Base-by-base conservation (phyloP, 441 rosid species). In the Erodium texanum region DNA sequence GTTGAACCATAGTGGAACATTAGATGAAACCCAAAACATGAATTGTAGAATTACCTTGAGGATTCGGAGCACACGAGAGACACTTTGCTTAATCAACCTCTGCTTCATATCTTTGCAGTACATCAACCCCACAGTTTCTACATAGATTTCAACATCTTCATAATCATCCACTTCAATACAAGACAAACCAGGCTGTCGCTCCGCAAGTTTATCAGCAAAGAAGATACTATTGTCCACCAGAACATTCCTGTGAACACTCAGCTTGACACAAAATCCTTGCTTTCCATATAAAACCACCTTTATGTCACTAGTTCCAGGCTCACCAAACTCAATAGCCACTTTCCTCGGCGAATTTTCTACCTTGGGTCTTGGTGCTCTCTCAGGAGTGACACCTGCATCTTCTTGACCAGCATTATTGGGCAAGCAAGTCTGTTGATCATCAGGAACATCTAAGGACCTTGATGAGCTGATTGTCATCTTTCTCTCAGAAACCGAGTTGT, bases 71-170 rank as follows among this genome's bases (percentile, higher is more conserved):
- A 89, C 95, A 24, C 95, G 88, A n/a, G 86, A 74, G 41, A 93
- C 97, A 69, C 84, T 89, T 81, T 91, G 96, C 81, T 93, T 93
- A 82, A 89, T 84, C n/a, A 93, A 78, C 56, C 95, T 79, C 76
- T 91, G 97, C 80, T 88, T 93, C 90, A 89, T 83, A 29, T 93
- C 99, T 74, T 83, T 89, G 80, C 97, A 88, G 76, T 91, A 93
- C 97, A 93, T 93, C 38, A 93, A 79, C 9, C 96, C 96, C 74
- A 91, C 86, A 16, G 97, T 88, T 81, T 93, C 97, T 45, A 93
- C 92, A 76, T 93, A 89, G 59, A 84, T 88, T 80, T 93, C 96
- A 24, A 85, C 84, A 76, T 93, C 97, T 77, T 88, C 93, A 43
- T 96, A 91, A 64, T 84, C 90, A 75, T 86, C 89, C 45, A 89